Percentiles rank a stretch among this genome's conserved stretches.
phyloP scores from a whole-genome alignment of 139 green algal species.

The Deuterostichococcus epilithicus region DNA sequence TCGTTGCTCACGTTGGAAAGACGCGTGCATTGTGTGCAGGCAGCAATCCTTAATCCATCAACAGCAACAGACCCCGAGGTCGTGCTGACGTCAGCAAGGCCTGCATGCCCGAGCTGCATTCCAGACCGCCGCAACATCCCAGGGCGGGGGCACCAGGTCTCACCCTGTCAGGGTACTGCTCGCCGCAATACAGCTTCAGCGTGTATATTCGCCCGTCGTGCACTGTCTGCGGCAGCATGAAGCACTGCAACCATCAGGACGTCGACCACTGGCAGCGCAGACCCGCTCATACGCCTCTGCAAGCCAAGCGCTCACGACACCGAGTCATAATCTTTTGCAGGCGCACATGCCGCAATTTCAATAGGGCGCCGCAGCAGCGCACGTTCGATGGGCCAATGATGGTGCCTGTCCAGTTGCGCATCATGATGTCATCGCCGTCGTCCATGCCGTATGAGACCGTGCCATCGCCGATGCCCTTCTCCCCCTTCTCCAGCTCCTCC shows the following conservation, averaged over 20 bases:
- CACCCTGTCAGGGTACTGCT: constrained; percentile 77
- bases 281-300: neutral
- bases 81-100: too few species aligned
- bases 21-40: too few species aligned
- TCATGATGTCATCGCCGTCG: constrained; percentile 79
- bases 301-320: neutral
- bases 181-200: constrained; percentile 78
- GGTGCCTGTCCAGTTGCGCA: constrained; percentile 94
- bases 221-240: constrained; percentile 40
- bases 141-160: neutral
- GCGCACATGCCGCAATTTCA: neutral
- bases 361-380: neutral
- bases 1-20: too few species aligned
- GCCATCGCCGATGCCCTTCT: constrained; percentile 94
- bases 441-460: constrained; percentile 96
- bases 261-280: neutral
- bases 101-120: too few species aligned
- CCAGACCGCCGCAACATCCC: neutral
- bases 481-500: constrained; percentile 90
- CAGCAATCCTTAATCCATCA: too few species aligned
- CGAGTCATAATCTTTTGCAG: neutral
- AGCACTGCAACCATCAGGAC: neutral
- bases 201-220: constrained; percentile 93
- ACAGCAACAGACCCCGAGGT: too few species aligned
- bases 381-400: constrained; percentile 92